A percentile compares a stretch with the other conserved stretches of the same genome.
These are phyloP conservation scores for Diaporthe australafricana DNA, from an alignment of 2,329 filamentous ascomycete genomes.

Conservation along the genomic window DNA sequence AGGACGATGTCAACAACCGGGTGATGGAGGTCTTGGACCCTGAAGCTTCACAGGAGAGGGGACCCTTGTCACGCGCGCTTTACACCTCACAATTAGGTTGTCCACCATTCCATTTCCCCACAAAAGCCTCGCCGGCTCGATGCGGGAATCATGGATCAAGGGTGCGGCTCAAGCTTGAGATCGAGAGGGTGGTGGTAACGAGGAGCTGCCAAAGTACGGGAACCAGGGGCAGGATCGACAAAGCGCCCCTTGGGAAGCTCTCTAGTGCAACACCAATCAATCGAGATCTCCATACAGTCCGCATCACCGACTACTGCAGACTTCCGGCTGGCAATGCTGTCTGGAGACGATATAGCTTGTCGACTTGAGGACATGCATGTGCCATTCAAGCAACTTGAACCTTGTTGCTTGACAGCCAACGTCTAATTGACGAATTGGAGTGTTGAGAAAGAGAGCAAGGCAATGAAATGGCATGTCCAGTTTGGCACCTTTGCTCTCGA, in stretches of 20 bases:
- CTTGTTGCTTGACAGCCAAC: background rate
- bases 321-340: background rate
- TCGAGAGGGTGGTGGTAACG: conserved; percentile 8
- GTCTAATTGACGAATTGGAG: background rate
- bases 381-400: background rate
- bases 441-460: background rate
- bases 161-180: conserved; percentile 15
- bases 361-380: background rate
- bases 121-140: conserved; percentile 10
- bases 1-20: background rate
- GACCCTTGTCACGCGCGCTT: background rate
- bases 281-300: conserved; percentile 1
- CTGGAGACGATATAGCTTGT: no score
- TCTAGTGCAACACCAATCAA: background rate
- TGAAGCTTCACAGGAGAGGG: background rate
- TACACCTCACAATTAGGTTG: conserved; percentile 7
- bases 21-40: background rate
- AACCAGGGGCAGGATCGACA: conserved; percentile 16
- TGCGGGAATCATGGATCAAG: conserved; percentile 23
- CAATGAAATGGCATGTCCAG: background rate
- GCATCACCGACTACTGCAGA: background rate
- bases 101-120: conserved; percentile 16
- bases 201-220: conserved; percentile 15
- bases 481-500: background rate
- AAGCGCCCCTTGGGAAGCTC: background rate